A percentile compares a stretch with the other conserved stretches of the same genome.
Evolutionary conservation across 257 asterid species (phyloP).

Genomic region (Primulina eburnea): DNA sequence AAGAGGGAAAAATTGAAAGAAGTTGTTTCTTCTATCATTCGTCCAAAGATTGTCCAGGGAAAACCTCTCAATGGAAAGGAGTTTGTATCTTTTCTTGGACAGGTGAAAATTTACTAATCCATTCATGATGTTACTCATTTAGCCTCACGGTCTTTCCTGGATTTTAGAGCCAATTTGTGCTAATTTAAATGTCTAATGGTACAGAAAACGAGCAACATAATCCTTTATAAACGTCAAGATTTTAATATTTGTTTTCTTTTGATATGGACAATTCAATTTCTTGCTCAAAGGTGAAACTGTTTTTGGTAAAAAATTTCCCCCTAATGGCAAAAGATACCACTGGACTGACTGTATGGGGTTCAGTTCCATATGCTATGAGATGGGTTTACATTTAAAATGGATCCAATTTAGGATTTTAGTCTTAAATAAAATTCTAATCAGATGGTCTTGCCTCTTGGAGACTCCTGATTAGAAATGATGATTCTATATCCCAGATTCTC

Average conservation of each 20-base stretch:
- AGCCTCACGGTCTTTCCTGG: neutral
- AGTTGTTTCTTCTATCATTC: constrained; percentile 73
- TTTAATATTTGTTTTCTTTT: neutral
- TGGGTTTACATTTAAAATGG: neutral
- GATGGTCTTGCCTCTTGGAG: constrained; percentile 3
- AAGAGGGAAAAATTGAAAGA: constrained; percentile 77
- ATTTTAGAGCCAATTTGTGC: neutral
- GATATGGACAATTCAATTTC: neutral
- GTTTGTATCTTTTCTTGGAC: constrained; percentile 77
- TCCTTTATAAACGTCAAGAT: neutral
- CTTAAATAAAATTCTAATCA: neutral
- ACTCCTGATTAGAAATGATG: constrained; percentile 13
- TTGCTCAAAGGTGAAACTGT: neutral
- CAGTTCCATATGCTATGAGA: neutral
- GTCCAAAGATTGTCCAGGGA: constrained; percentile 98
- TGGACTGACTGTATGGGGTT: neutral
- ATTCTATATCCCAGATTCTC: constrained; percentile 60
- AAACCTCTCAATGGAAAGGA: constrained; percentile 88
- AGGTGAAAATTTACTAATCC: constrained; percentile 52
- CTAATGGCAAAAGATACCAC: neutral
- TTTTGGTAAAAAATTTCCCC: neutral
- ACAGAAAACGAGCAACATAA: neutral
- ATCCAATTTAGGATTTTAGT: neutral
- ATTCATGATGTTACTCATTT: neutral
- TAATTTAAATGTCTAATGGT: neutral